These are phyloP conservation scores for Annulohypoxylon stygium DNA, from an alignment of 495 filamentous ascomycete species.

Conservation along the genomic window DNA sequence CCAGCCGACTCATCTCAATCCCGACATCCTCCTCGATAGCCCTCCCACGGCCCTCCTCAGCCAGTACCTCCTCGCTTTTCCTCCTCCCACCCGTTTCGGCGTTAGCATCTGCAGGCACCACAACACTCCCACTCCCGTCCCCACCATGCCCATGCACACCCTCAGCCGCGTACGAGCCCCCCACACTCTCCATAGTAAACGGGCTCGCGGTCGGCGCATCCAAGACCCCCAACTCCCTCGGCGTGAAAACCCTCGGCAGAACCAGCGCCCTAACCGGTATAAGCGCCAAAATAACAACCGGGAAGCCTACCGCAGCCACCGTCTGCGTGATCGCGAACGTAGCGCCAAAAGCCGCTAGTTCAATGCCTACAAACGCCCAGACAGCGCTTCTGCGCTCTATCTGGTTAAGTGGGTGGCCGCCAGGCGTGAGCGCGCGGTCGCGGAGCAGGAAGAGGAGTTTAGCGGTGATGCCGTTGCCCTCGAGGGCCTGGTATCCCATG, in stretches of 20 bases:
- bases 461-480: slow-evolving; percentile 83
- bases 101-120: slow-evolving; percentile 46
- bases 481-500: slow-evolving; percentile 88
- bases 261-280: slow-evolving; percentile 82
- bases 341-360: slow-evolving; percentile 83
- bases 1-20: slow-evolving; percentile 45
- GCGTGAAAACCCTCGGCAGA: slow-evolving; percentile 77
- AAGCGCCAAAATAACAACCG: slow-evolving; percentile 83
- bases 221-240: slow-evolving; percentile 75
- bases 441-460: slow-evolving; percentile 82
- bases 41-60: slow-evolving; percentile 50
- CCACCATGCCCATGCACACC: slow-evolving; percentile 6
- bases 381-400: slow-evolving; percentile 72
- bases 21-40: slow-evolving; percentile 17
- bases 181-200: slow-evolving; percentile 88
- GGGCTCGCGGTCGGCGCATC: slow-evolving; percentile 86
- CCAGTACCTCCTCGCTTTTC: slow-evolving; percentile 45
- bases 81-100: slow-evolving; percentile 22
- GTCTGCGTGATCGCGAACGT: slow-evolving; percentile 98
- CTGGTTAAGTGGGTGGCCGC: slow-evolving; percentile 73
- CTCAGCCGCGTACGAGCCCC: slow-evolving; percentile 69
- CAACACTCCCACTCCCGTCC: slow-evolving; percentile 39
- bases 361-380: slow-evolving; percentile 82
- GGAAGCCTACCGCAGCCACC: slow-evolving; percentile 93
- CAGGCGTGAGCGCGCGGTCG: slow-evolving; percentile 74